Conservation (phyloP, 257 asterid species). For the Solanum verrucosum region DNA sequence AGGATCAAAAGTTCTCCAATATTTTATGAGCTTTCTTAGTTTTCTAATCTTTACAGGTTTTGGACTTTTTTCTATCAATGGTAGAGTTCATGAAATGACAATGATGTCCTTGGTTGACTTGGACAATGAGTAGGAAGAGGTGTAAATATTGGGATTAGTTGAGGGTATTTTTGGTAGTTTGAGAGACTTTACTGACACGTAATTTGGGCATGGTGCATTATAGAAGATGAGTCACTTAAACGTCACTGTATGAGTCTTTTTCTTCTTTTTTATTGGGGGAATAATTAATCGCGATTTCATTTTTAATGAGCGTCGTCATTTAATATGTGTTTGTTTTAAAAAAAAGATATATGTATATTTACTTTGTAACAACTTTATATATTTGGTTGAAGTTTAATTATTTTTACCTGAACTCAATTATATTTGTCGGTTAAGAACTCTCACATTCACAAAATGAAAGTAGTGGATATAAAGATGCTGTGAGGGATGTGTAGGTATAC, state of each 20-base stretch:
- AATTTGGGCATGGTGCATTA: background rate
- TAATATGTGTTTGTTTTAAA: background rate
- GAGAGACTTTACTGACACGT: background rate
- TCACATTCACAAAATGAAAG: background rate
- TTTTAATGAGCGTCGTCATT: background rate
- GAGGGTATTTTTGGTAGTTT: background rate
- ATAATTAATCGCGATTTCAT: background rate
- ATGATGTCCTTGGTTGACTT: background rate
- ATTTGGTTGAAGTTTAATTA: background rate
- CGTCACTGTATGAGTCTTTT: background rate
- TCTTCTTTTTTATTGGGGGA: background rate
- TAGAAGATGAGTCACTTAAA: background rate
- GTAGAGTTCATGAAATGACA: background rate
- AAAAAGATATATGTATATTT: background rate
- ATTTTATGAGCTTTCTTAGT: background rate
- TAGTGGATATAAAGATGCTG: fast-evolving
- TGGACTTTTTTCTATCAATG: background rate
- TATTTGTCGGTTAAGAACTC: background rate
- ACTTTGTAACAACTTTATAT: background rate
- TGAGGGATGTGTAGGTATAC: background rate
- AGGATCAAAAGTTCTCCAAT: background rate
- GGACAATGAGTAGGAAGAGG: background rate
- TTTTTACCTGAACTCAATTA: background rate
- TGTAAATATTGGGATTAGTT: background rate
- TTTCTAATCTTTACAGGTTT: background rate